Conservation (phyloP, 805 yeast genomes). For the Priceomyces haplophilus region DNA sequence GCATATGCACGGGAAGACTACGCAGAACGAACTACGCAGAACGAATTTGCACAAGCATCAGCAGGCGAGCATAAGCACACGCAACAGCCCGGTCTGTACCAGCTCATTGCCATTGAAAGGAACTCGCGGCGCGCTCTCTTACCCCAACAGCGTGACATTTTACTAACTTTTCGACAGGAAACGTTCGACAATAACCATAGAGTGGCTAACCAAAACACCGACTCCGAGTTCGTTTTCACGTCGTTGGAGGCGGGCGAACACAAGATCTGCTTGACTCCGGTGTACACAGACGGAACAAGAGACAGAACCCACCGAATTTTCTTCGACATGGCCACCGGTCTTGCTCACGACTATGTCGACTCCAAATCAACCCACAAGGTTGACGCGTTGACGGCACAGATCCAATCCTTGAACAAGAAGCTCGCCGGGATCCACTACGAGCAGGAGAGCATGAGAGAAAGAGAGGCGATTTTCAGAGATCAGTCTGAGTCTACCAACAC, state of each 20-base stretch:
- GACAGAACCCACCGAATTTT: constrained; percentile 63
- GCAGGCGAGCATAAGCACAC: too few relatives aligned
- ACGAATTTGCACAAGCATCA: too few relatives aligned
- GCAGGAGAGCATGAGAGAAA: constrained; percentile 59
- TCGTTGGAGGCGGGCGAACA: constrained; percentile 86
- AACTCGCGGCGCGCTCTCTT: too few relatives aligned
- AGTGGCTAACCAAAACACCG: constrained; percentile 62
- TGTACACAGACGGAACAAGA: constrained; percentile 67
- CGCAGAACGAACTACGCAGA: too few relatives aligned
- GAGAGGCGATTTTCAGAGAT: constrained; percentile 76
- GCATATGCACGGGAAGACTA: too few relatives aligned
- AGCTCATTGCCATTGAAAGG: too few relatives aligned
- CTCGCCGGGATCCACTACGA: constrained; percentile 41
- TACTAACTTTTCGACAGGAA: constrained; percentile 22
- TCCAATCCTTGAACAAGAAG: constrained; percentile 38
- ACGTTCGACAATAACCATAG: constrained; percentile 80
- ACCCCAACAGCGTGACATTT: too few relatives aligned
- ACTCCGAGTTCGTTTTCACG: constrained; percentile 74
- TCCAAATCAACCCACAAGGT: constrained; percentile 55
- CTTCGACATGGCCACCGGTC: constrained; percentile 70
- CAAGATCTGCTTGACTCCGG: constrained; percentile 64
- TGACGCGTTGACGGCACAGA: constrained; percentile 36
- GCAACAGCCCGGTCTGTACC: too few relatives aligned
- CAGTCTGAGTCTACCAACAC: constrained; percentile 73
- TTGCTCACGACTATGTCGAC: constrained; percentile 58